phyloP scores from a whole-genome alignment of 495 filamentous ascomycete species.

The Schizothecium vesticola region DNA sequence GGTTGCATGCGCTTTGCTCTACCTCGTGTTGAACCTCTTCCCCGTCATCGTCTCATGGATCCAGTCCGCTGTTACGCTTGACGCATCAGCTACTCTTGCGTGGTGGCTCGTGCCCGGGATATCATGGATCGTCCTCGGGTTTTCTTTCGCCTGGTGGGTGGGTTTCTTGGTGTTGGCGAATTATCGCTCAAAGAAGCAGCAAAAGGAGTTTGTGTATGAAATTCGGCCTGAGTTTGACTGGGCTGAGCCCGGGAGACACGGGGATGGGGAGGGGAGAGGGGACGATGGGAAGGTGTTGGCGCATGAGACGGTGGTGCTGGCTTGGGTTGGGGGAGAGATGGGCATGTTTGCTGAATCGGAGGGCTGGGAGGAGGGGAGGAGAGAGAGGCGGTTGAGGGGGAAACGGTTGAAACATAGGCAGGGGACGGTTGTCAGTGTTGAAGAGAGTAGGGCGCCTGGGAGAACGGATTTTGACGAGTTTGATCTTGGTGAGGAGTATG shows the following conservation, averaged over 20 bases:
- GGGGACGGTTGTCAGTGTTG: background rate
- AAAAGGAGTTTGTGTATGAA: constrained; percentile 9
- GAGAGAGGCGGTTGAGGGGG: too few relatives aligned
- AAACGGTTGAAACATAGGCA: background rate
- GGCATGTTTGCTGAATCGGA: constrained; percentile 1
- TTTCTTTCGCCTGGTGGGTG: constrained; percentile 10
- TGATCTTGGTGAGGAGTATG: too few relatives aligned
- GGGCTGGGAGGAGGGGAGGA: background rate
- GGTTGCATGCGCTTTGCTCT: background rate
- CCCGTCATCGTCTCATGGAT: constrained; percentile 20
- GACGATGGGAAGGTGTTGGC: constrained; percentile 8
- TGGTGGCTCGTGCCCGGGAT: constrained; percentile 29
- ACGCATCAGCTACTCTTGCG: constrained; percentile 2
- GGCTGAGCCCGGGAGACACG: constrained; percentile 4
- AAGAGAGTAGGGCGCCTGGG: background rate
- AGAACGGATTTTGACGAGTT: background rate
- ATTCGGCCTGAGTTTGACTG: constrained; percentile 15
- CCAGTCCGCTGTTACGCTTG: constrained; percentile 15
- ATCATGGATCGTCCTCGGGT: constrained; percentile 1
- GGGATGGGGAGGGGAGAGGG: background rate
- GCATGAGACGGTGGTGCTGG: constrained; percentile 9
- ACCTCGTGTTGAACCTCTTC: constrained; percentile 15
- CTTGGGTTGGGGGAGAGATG: constrained; percentile 10
- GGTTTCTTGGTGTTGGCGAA: constrained; percentile 11
- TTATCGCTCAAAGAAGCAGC: constrained; percentile 3